Conservation (phyloP, 306 rosid species). For the Cicer bijugum region DNA sequence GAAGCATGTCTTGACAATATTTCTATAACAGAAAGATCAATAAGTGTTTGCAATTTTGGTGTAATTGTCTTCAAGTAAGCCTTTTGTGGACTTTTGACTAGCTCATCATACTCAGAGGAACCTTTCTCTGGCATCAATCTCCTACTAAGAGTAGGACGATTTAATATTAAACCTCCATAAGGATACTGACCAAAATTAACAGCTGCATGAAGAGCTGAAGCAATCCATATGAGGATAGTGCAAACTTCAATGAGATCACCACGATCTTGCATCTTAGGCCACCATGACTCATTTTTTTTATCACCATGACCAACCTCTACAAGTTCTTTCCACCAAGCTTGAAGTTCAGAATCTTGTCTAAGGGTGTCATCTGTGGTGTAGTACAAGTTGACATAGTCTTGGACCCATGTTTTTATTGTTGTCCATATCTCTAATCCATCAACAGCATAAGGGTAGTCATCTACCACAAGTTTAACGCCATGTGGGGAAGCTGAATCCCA, state of each 20-base stretch:
- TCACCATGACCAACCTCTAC: conserved; percentile 65
- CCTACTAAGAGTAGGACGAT: conserved; percentile 47
- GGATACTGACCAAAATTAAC: conserved; percentile 53
- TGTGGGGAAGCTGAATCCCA: conserved; percentile 57
- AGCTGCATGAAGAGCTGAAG: conserved; percentile 59
- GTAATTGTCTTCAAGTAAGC: conserved; percentile 47
- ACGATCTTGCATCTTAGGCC: conserved; percentile 59
- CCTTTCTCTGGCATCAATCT: conserved; percentile 49
- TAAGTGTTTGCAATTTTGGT: conserved; percentile 40
- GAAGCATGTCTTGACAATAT: conserved; percentile 50
- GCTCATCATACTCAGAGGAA: conserved; percentile 44
- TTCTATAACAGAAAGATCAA: conserved; percentile 48
- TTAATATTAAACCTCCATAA: conserved; percentile 45
- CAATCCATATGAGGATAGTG: conserved; percentile 49
- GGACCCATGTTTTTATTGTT: conserved; percentile 63
- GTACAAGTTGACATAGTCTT: conserved; percentile 59
- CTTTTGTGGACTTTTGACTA: conserved; percentile 39
- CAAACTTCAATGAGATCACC: conserved; percentile 51
- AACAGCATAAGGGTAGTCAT: conserved; percentile 66
- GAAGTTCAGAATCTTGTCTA: conserved; percentile 60
- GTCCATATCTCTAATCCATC: conserved; percentile 69
- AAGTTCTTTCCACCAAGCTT: conserved; percentile 72
- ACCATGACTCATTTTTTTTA: conserved; percentile 57
- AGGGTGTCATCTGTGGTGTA: conserved; percentile 54
- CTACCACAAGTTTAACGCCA: conserved; percentile 61